Percentiles rank a stretch among this genome's conserved stretches.
Evolutionary conservation across 2,329 filamentous ascomycete species (phyloP).

Genomic region (Exophiala spinifera): DNA sequence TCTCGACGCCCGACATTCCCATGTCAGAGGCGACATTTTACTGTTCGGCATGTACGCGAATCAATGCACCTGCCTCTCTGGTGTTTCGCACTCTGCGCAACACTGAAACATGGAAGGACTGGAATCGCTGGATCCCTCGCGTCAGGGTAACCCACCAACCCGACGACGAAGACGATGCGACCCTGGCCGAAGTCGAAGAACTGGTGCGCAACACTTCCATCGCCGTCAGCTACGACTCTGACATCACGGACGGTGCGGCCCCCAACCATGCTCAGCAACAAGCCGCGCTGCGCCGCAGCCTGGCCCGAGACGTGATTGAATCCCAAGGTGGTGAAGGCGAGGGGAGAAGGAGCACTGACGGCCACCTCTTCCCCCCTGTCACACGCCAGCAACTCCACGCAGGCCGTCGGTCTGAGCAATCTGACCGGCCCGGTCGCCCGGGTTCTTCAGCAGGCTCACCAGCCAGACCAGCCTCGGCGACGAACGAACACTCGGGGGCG

Average conservation of each 20-base stretch:
- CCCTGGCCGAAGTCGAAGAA: constrained; percentile 27
- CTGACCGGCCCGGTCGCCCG: not conserved
- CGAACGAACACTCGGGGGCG: constrained; percentile 13
- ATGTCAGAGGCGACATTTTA: constrained; percentile 33
- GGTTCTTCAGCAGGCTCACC: not conserved
- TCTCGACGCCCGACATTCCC: constrained; percentile 35
- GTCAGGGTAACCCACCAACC: constrained; percentile 45
- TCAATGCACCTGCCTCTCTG: constrained; percentile 41
- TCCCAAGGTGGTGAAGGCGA: not conserved
- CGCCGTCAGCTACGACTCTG: constrained; percentile 27
- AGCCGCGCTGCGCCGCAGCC: constrained; percentile 5
- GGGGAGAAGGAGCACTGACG: constrained; percentile 4
- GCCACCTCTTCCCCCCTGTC: constrained; percentile 14
- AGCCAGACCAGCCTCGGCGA: constrained; percentile 2
- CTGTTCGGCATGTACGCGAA: constrained; percentile 36
- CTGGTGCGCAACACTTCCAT: constrained; percentile 29
- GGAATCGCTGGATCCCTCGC: constrained; percentile 48
- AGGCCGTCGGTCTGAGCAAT: constrained; percentile 11
- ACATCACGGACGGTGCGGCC: constrained; percentile 24
- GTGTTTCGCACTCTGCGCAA: constrained; percentile 46
- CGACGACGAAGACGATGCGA: constrained; percentile 23
- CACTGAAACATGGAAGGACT: constrained; percentile 45
- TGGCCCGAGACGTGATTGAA: not conserved
- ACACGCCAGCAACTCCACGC: constrained; percentile 21
- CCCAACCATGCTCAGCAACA: constrained; percentile 1